Evolutionary conservation across 768 basidiomycete genomes (phyloP).

Genomic region (Suillus decipiens): DNA sequence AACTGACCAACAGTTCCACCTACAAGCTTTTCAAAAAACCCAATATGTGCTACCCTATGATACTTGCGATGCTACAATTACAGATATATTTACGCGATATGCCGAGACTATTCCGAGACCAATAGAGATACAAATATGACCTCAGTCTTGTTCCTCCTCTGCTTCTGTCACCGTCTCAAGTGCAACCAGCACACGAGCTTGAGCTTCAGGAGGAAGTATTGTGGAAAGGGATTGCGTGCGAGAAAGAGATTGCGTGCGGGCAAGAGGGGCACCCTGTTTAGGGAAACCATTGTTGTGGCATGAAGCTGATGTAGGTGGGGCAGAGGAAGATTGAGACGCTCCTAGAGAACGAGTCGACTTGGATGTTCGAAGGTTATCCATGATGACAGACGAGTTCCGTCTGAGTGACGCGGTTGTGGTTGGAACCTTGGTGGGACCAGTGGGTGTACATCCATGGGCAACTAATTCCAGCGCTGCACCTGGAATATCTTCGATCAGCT

Average conservation of each 20-base stretch:
- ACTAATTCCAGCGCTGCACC: background rate
- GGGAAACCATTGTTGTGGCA: background rate
- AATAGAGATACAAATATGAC: background rate
- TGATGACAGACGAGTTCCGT: background rate
- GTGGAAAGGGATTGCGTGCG: constrained; percentile 1
- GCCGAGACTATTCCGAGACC: background rate
- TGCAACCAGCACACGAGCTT: background rate
- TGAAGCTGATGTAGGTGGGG: background rate
- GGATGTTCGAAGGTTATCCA: background rate
- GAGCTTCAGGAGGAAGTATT: constrained; percentile 1
- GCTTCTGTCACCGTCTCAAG: background rate
- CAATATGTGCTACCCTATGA: background rate
- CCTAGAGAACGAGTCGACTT: background rate
- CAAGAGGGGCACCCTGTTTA: background rate
- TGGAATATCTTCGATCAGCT: background rate
- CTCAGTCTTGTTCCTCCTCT: background rate
- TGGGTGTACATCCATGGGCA: background rate
- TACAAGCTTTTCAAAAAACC: background rate
- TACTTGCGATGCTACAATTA: background rate
- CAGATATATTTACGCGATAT: background rate
- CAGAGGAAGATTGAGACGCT: background rate
- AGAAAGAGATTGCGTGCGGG: too few relatives aligned
- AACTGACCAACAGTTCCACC: background rate
- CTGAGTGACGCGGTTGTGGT: background rate
- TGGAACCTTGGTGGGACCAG: background rate